Base-by-base conservation (phyloP, 768 basidiomycete species). In the Hortiboletus flavorubellus region DNA sequence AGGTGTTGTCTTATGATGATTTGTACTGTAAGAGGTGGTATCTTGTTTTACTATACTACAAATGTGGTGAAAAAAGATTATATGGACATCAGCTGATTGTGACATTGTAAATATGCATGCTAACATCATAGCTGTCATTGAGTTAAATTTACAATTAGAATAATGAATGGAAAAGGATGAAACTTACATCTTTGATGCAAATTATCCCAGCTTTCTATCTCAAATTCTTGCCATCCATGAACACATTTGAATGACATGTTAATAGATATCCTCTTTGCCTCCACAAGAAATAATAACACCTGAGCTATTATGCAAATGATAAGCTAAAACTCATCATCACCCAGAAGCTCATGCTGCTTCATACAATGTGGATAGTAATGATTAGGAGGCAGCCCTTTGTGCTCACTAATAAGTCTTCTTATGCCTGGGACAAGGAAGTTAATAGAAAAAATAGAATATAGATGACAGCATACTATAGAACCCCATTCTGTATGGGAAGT, bases 81-180 rank as follows among this genome's bases (percentile, higher is more conserved):
- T 11, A 33, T 73, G 67, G 5, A 66, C 66, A 12, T 67, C 29
- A 0, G 71, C 64, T 14, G 58, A 62, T 40, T 70, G 63, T 0
- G 60, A 70, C 1, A 55, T 70, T 5, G 58, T 69, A 31, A 72
- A 71, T 8, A 64, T 65, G 11, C 49, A 53, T 2, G 58, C 58
- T 1, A 52, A 29, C 1, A 64, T 54, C 16, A 70, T 21, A 0
- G 49, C 44, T 47, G 15, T 40, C n/a, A n/a, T n/a, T n/a, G n/a
- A n/a, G n/a, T n/a, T n/a, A n/a, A n/a, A n/a, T n/a, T n/a, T n/a
- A n/a, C n/a, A n/a, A n/a, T n/a, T n/a, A n/a, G n/a, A n/a, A n/a
- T n/a, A n/a, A n/a, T n/a, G n/a, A n/a, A n/a, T n/a, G n/a, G n/a
- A n/a, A n/a, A n/a, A n/a, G n/a, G n/a, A n/a, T 23, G 2, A 23